phyloP scores from a whole-genome alignment of 2,329 filamentous ascomycete genomes.

The Calonectria henricotiae region DNA sequence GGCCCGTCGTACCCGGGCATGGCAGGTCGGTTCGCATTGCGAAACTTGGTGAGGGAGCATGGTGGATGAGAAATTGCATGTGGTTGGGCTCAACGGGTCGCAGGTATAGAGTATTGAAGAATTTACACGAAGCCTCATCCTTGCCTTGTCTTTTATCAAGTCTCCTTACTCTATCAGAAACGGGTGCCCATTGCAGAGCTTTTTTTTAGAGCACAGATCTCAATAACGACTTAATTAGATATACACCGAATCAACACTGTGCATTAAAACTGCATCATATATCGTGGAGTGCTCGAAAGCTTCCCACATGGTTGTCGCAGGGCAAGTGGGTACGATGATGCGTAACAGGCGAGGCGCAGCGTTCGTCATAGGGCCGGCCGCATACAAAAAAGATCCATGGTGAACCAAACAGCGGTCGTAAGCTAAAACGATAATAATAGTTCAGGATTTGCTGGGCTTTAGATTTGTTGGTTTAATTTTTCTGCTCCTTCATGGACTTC shows the following conservation, averaged over 20 bases:
- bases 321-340: not conserved
- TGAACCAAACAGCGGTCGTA: not conserved
- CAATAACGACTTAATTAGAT: not conserved
- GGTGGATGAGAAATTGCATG: slow-evolving; percentile 12
- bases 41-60: not conserved
- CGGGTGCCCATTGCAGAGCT: not conserved
- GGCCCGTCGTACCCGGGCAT: not conserved
- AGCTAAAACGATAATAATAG: not conserved
- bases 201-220: not conserved
- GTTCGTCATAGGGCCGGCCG: not conserved
- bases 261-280: slow-evolving; percentile 1
- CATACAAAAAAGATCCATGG: not conserved
- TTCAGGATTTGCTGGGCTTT: not conserved
- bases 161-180: slow-evolving; percentile 17
- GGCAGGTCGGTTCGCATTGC: not conserved
- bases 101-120: not conserved
- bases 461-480: not conserved
- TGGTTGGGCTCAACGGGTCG: not conserved
- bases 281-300: not conserved
- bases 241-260: slow-evolving; percentile 9
- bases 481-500: not conserved
- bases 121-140: not conserved
- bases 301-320: too few species aligned
- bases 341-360: not conserved
- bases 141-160: not conserved